Conservation (phyloP, 768 basidiomycete genomes). For the Leccinum fibrillosum region DNA sequence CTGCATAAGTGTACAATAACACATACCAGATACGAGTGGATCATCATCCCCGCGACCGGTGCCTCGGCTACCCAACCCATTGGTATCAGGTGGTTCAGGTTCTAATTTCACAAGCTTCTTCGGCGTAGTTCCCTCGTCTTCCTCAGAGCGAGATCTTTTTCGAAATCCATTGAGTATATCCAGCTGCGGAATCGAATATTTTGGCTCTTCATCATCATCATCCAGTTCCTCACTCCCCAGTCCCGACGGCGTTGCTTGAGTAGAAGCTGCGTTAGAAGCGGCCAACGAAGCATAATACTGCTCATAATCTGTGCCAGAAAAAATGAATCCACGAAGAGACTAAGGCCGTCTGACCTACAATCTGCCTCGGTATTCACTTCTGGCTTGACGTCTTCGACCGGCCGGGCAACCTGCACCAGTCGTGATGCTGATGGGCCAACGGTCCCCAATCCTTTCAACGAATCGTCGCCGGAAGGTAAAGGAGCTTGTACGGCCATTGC, state of each 20-base stretch:
- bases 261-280: conserved; percentile 56
- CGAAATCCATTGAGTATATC: conserved; percentile 70
- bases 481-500: conserved; percentile 35
- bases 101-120: conserved; percentile 45
- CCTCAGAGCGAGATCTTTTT: conserved; percentile 68
- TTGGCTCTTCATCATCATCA: conserved; percentile 73
- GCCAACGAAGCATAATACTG: conserved; percentile 80
- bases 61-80: conserved; percentile 2
- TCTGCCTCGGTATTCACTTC: conserved; percentile 56
- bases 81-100: conserved; percentile 23
- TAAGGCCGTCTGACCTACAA: conserved; percentile 43
- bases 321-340: neutral
- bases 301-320: conserved; percentile 56
- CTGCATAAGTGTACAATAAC: neutral
- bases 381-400: conserved; percentile 41
- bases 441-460: conserved; percentile 64
- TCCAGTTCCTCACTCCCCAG: conserved; percentile 53
- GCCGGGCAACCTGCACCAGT: conserved; percentile 27
- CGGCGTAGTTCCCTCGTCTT: conserved; percentile 45
- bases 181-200: conserved; percentile 62
- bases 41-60: conserved; percentile 39
- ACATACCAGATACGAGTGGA: conserved; percentile 65
- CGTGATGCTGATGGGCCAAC: conserved; percentile 37
- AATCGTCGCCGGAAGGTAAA: conserved; percentile 63
- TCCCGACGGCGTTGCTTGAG: conserved; percentile 59